A percentile compares a stretch with the other conserved stretches of the same genome.
Conservation (phyloP, 768 basidiomycete genomes). For the Dentipellis fragilis region DNA sequence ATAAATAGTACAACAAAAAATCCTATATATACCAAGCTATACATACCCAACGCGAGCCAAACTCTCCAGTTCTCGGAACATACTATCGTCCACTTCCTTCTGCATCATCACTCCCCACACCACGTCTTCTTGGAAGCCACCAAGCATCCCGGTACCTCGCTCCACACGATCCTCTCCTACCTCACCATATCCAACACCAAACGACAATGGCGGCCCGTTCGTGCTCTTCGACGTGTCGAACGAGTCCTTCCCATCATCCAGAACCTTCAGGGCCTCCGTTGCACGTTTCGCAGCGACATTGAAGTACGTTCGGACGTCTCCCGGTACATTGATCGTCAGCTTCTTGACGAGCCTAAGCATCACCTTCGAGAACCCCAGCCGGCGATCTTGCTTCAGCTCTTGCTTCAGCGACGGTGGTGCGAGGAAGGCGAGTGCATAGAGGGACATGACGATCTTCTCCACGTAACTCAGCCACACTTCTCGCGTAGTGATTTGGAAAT, state of each 20-base stretch:
- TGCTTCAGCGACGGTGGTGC: slow-evolving; percentile 68
- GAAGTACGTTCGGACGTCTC: slow-evolving; percentile 45
- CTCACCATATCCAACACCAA: slow-evolving; percentile 83
- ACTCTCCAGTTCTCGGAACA: slow-evolving; percentile 76
- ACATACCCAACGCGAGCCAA: slow-evolving; percentile 54
- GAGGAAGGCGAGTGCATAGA: slow-evolving; percentile 82
- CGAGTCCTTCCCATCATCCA: slow-evolving; percentile 67
- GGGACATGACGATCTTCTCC: slow-evolving; percentile 69
- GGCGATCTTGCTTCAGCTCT: slow-evolving; percentile 53
- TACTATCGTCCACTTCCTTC: slow-evolving; percentile 60
- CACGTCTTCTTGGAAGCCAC: slow-evolving; percentile 55
- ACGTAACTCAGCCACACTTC: slow-evolving; percentile 70
- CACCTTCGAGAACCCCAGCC: slow-evolving; percentile 57
- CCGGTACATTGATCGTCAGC: slow-evolving; percentile 39
- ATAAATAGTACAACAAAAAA: slow-evolving; percentile 2
- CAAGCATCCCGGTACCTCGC: slow-evolving; percentile 66
- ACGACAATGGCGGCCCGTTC: slow-evolving; percentile 51
- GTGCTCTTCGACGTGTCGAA: slow-evolving; percentile 58
- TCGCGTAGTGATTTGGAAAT: slow-evolving; percentile 56
- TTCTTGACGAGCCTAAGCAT: slow-evolving; percentile 65
- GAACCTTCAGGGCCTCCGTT: slow-evolving; percentile 66
- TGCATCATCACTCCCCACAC: slow-evolving; percentile 65
- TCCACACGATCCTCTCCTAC: slow-evolving; percentile 55
- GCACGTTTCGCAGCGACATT: slow-evolving; percentile 51
- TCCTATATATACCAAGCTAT: background rate